A percentile compares a stretch with the other conserved stretches of the same genome.
Conservation (phyloP, 768 basidiomycete genomes). For the Pleurotus cornucopiae region DNA sequence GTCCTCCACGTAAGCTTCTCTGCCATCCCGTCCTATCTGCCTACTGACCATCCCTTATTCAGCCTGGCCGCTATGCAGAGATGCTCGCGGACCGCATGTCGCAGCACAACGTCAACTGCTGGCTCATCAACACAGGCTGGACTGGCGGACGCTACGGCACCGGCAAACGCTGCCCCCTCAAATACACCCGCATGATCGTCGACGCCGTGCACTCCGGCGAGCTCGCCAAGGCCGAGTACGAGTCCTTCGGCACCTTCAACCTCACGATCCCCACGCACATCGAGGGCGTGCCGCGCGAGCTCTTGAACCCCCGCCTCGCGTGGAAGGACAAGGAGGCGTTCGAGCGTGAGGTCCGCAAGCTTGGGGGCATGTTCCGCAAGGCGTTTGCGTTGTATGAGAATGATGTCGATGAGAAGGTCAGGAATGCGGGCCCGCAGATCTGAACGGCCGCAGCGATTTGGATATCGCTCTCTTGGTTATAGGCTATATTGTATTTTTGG, state of each 20-base stretch:
- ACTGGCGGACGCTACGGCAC: slow-evolving; percentile 88
- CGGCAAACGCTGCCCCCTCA: slow-evolving; percentile 94
- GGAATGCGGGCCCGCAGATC: slow-evolving; percentile 71
- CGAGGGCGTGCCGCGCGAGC: slow-evolving; percentile 84
- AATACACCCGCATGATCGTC: slow-evolving; percentile 93
- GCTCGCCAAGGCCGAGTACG: slow-evolving; percentile 83
- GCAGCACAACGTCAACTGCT: slow-evolving; percentile 86
- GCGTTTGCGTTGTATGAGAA: slow-evolving; percentile 91
- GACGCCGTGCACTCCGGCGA: slow-evolving; percentile 95
- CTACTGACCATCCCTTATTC: slow-evolving; percentile 8
- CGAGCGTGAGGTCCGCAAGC: slow-evolving; percentile 80
- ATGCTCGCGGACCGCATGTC: slow-evolving; percentile 97
- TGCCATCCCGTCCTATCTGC: neutral
- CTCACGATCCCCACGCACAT: slow-evolving; percentile 79
- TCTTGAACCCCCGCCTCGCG: slow-evolving; percentile 84
- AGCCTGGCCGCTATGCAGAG: slow-evolving; percentile 91
- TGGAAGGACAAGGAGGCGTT: slow-evolving; percentile 92
- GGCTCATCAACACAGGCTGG: slow-evolving; percentile 99
- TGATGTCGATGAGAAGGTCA: slow-evolving; percentile 78
- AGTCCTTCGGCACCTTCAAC: slow-evolving; percentile 79
- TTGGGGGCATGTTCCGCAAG: slow-evolving; percentile 91
- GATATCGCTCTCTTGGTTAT: neutral
- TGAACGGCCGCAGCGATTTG: slow-evolving; percentile 14
- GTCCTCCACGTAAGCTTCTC: slow-evolving; percentile 72
- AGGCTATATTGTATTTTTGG: too few species aligned